Evolutionary conservation across 202 grass and related monocot genomes (phyloP).

Genomic region (Schoenoplectus tabernaemontani): DNA sequence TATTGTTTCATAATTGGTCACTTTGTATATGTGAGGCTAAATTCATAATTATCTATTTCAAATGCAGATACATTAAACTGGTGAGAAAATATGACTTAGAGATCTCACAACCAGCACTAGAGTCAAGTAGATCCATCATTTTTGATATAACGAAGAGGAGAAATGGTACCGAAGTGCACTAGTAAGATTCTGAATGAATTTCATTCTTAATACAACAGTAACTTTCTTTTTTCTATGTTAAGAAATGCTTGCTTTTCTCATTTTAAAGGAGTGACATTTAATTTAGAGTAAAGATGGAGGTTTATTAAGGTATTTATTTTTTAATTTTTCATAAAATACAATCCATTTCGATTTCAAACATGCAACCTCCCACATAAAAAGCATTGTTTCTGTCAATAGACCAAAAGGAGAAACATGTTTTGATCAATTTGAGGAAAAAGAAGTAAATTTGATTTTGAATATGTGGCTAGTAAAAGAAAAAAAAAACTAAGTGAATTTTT

Average conservation of each 20-base stretch:
- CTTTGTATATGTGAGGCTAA: neutral
- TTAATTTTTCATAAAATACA: too few species aligned
- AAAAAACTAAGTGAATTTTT: too few species aligned
- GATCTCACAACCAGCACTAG: slow-evolving; percentile 79
- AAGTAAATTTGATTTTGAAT: neutral
- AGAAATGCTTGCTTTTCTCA: neutral
- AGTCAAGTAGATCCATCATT: slow-evolving; percentile 60
- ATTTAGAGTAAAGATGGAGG: too few species aligned
- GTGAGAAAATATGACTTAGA: slow-evolving; percentile 80
- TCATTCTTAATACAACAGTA: neutral
- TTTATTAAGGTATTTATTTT: too few species aligned
- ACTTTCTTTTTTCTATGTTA: neutral
- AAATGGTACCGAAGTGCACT: slow-evolving; percentile 74
- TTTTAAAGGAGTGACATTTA: neutral
- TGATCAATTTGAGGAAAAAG: neutral
- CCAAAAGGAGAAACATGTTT: neutral
- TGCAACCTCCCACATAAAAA: too few species aligned
- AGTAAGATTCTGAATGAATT: slow-evolving; percentile 38
- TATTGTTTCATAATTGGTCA: neutral
- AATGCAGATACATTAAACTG: slow-evolving; percentile 65
- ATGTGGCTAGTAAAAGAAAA: neutral
- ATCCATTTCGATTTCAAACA: too few species aligned
- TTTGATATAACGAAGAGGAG: slow-evolving; percentile 82
- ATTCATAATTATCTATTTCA: slow-evolving; percentile 4
- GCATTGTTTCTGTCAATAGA: too few species aligned